A percentile compares a stretch with the other conserved stretches of the same genome.
phyloP scores from a whole-genome alignment of 768 basidiomycete species.

The Hygrophoropsis aurantiaca region DNA sequence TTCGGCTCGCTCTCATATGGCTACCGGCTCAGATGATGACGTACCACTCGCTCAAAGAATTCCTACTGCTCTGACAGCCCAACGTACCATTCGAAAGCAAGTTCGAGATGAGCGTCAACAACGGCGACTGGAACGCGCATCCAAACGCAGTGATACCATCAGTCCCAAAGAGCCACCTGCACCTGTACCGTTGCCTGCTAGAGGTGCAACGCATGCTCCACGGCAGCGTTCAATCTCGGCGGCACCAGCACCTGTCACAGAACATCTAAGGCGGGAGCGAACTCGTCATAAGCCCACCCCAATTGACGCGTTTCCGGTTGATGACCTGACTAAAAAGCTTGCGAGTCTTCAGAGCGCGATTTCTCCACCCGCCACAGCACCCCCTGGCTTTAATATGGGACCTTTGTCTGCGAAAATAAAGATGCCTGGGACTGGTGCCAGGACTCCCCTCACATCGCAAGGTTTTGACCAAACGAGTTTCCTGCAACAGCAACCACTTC shows the following conservation, averaged over 20 bases:
- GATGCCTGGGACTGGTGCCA: constrained; percentile 13
- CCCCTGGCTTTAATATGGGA: constrained; percentile 9
- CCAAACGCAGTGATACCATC: constrained; percentile 11
- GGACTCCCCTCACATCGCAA: constrained; percentile 20
- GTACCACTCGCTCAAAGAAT: constrained; percentile 81
- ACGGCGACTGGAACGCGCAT: constrained; percentile 48
- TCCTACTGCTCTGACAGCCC: constrained; percentile 80
- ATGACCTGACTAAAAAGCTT: constrained; percentile 61
- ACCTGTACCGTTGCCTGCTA: constrained; percentile 32
- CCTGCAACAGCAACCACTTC: constrained; percentile 19
- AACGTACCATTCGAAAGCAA: constrained; percentile 74
- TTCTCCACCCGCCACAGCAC: constrained; percentile 10
- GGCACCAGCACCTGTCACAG: constrained; percentile 16
- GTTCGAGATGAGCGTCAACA: constrained; percentile 67
- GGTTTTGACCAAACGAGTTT: constrained; percentile 10
- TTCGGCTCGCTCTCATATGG: constrained; percentile 17
- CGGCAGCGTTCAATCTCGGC: constrained; percentile 32
- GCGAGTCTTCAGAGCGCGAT: constrained; percentile 44
- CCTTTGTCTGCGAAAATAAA: constrained; percentile 12
- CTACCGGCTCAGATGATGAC: constrained; percentile 62
- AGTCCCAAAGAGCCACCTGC: constrained; percentile 1
- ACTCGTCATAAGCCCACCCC: constrained; percentile 44
- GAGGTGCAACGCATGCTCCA: constrained; percentile 38
- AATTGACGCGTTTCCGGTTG: constrained; percentile 44
- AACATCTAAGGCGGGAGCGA: constrained; percentile 34